Conservation (phyloP, 345 rosid genomes). For the Eucalyptus dawsonii region DNA sequence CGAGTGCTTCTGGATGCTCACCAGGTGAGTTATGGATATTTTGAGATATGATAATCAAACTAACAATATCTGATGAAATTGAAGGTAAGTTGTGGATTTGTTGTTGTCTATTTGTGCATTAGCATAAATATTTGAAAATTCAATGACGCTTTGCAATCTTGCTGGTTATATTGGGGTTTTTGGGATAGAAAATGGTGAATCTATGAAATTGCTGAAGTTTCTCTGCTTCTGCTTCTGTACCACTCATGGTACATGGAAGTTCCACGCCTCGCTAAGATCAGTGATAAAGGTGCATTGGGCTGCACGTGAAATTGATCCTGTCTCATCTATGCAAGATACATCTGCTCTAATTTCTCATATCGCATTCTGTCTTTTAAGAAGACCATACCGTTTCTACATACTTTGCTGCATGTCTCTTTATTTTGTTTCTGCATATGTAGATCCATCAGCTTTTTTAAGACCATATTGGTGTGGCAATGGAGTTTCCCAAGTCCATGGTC, state of each 20-base stretch:
- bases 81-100: neutral
- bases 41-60: neutral
- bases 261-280: neutral
- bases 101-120: neutral
- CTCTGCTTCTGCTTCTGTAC: neutral
- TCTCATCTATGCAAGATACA: neutral
- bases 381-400: too few relatives aligned
- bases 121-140: neutral
- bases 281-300: neutral
- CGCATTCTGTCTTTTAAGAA: too few relatives aligned
- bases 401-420: too few relatives aligned
- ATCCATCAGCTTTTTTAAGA: neutral
- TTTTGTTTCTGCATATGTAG: too few relatives aligned
- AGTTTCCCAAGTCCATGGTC: slow-evolving; percentile 12
- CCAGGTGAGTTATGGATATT: slow-evolving; percentile 36
- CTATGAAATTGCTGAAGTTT: neutral
- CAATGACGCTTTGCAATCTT: neutral
- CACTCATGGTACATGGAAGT: neutral
- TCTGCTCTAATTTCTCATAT: neutral
- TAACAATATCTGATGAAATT: neutral
- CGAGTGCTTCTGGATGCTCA: slow-evolving; percentile 75
- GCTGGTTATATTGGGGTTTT: neutral
- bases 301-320: neutral
- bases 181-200: neutral
- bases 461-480: neutral